Evolutionary conservation across 108 stramenopile genomes (phyloP), one percentile per base, ranked within the genome.

Genomic region (Ochromonas danica): DNA sequence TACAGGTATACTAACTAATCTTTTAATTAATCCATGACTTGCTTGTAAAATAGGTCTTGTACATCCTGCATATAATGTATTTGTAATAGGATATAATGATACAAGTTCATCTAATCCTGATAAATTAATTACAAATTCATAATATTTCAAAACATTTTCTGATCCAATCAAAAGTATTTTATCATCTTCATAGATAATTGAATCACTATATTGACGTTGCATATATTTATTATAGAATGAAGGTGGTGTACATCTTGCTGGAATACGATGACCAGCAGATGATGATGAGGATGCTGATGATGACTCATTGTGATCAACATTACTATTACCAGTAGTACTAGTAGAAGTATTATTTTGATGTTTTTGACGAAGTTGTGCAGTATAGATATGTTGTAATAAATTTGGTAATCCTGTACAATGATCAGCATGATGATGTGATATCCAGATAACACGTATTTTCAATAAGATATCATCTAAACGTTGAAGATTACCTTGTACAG

Each of bases 341-440:
- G n/a, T n/a, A n/a, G n/a, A n/a, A 51, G 6, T 51, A 51, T 51
- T 51, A 51, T 51, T 51, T 22, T 14, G 6, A 14, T 51, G 6
- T 61, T 3, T 42, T n/a, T 1, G 82, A 61, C 39, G 40, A 51
- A 17, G 3, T 39, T 0, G 39, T 61, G 35, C 93, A 80, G 71
- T 91, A 91, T 0, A 88, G 85, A 67, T 28, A 25, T 67, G 63
- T 28, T 67, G 30, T 40, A 98, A 82, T 28, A 98, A 80, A 6
- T 91, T 85, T 41, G 94, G 84, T 40, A 98, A 80, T 31, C 98
- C 98, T 61, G 95, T 87, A 81, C 93, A 93, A 80, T 98, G 98
- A 81, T 98, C 98, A 0, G 98, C 98, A 82, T 98, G 98, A 39
- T 92, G 93, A 82, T 98, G 98, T 42, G 94, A 93, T 31, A 98